A percentile compares a stretch with the other conserved stretches of the same genome.
Evolutionary conservation across 805 yeast genomes (phyloP).

Genomic region (Pichia phayaonensis): DNA sequence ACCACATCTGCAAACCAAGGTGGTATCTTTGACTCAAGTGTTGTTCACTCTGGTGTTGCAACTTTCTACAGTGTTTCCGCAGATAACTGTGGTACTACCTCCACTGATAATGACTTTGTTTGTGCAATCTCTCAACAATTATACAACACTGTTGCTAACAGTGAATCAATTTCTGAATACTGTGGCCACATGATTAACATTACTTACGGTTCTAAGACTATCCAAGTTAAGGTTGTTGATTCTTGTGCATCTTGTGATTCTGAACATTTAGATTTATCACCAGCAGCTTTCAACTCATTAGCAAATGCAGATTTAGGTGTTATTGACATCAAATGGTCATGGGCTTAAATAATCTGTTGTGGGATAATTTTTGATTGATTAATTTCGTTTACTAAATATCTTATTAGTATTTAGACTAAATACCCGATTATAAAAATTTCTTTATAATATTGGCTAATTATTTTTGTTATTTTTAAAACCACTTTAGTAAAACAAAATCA

Average conservation of each 20-base stretch:
- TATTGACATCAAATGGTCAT: constrained; percentile 37
- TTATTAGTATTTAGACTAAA: background rate
- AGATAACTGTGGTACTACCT: constrained; percentile 45
- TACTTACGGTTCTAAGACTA: constrained; percentile 39
- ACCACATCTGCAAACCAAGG: constrained; percentile 2
- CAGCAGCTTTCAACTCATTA: constrained; percentile 40
- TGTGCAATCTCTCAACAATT: constrained; percentile 42
- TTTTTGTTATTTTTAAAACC: background rate
- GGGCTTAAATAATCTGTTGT: background rate
- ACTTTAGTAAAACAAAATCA: background rate
- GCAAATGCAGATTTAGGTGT: constrained; percentile 42
- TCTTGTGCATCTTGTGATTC: constrained; percentile 43
- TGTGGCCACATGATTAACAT: constrained; percentile 47
- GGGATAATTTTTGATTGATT: background rate
- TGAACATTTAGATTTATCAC: constrained; percentile 45
- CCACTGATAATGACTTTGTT: constrained; percentile 35
- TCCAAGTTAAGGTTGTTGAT: constrained; percentile 46
- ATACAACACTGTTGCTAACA: constrained; percentile 25
- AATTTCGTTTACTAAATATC: background rate
- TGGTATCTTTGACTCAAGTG: constrained; percentile 7
- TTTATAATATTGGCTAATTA: background rate
- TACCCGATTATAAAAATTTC: background rate
- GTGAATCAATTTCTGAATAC: constrained; percentile 29
- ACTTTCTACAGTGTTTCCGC: constrained; percentile 39
- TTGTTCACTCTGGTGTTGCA: constrained; percentile 34